Evolutionary conservation across 2,329 filamentous ascomycete species (phyloP).

Genomic region (Colletotrichum sp.): DNA sequence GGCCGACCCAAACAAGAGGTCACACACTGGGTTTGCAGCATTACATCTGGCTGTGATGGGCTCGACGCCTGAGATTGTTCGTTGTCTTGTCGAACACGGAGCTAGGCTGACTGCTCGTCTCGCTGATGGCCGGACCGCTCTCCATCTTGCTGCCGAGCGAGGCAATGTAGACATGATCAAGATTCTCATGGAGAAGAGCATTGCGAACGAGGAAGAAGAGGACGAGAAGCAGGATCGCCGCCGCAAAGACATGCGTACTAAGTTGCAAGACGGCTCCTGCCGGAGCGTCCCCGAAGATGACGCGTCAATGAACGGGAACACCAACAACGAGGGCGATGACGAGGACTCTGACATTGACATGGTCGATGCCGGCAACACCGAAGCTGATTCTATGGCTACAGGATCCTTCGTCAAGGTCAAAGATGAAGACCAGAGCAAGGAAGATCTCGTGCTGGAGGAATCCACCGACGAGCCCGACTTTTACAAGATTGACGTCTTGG

Average conservation of each 20-base stretch:
- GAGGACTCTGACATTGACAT: constrained; percentile 49
- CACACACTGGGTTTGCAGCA: constrained; percentile 80
- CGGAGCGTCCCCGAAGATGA: constrained; percentile 32
- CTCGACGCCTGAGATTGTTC: constrained; percentile 73
- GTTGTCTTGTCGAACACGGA: constrained; percentile 72
- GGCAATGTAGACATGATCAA: constrained; percentile 74
- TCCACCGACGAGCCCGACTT: constrained; percentile 73
- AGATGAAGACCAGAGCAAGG: constrained; percentile 38
- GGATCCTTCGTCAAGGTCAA: constrained; percentile 77
- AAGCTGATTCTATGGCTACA: constrained; percentile 65
- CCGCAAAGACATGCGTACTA: constrained; percentile 40
- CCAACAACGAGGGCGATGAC: constrained; percentile 35
- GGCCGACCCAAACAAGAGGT: constrained; percentile 74
- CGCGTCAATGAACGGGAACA: constrained; percentile 26
- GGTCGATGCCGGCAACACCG: constrained; percentile 50
- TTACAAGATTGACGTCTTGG: constrained; percentile 77
- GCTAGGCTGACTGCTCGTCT: constrained; percentile 76
- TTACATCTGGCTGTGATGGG: constrained; percentile 76
- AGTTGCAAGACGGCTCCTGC: constrained; percentile 25
- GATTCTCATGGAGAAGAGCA: constrained; percentile 75
- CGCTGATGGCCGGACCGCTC: constrained; percentile 79
- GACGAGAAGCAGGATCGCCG: constrained; percentile 60
- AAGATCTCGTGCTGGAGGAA: constrained; percentile 55
- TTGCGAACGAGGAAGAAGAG: constrained; percentile 73
- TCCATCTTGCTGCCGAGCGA: constrained; percentile 80